A percentile compares a stretch with the other conserved stretches of the same genome.
phyloP scores from a whole-genome alignment of 768 basidiomycete genomes.

The Pulveroboletus sp. region DNA sequence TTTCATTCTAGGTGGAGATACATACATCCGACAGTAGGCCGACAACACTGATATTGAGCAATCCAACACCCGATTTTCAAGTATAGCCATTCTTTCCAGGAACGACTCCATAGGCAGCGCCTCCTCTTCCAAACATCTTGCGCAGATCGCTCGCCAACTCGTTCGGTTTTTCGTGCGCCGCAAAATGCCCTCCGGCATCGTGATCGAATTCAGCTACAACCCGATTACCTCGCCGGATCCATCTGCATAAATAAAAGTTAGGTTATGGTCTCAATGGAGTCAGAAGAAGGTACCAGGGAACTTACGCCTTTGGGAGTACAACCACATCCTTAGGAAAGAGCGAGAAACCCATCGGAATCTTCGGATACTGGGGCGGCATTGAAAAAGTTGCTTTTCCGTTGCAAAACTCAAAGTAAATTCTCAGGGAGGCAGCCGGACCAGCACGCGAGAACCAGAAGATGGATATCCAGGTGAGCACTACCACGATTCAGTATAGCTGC shows the following conservation, averaged over 20 bases:
- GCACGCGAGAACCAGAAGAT: constrained; percentile 55
- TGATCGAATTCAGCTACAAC: constrained; percentile 50
- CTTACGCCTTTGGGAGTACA: constrained; percentile 36
- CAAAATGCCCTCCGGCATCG: constrained; percentile 53
- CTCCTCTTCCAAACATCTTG: constrained; percentile 53
- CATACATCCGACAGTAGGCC: too few relatives aligned
- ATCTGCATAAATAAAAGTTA: constrained; percentile 29
- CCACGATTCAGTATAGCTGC: not conserved
- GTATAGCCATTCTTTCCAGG: constrained; percentile 40
- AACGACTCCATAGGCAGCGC: constrained; percentile 47
- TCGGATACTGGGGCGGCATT: not conserved
- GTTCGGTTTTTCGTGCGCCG: constrained; percentile 48
- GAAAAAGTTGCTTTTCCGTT: not conserved
- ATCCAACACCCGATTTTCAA: not conserved
- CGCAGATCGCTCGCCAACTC: constrained; percentile 46
- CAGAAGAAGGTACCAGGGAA: not conserved
- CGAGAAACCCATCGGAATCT: constrained; percentile 46
- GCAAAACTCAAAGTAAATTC: constrained; percentile 53
- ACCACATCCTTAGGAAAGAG: constrained; percentile 48
- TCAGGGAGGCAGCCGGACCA: constrained; percentile 51
- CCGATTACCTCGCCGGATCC: constrained; percentile 35
- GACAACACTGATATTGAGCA: too few relatives aligned
- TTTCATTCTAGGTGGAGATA: too few relatives aligned
- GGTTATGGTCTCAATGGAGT: not conserved
- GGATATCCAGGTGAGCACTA: constrained; percentile 59